Evolutionary conservation across 2,329 filamentous ascomycete genomes (phyloP), one percentile per base, ranked within the genome.

Genomic region (Penicillium concentricum): DNA sequence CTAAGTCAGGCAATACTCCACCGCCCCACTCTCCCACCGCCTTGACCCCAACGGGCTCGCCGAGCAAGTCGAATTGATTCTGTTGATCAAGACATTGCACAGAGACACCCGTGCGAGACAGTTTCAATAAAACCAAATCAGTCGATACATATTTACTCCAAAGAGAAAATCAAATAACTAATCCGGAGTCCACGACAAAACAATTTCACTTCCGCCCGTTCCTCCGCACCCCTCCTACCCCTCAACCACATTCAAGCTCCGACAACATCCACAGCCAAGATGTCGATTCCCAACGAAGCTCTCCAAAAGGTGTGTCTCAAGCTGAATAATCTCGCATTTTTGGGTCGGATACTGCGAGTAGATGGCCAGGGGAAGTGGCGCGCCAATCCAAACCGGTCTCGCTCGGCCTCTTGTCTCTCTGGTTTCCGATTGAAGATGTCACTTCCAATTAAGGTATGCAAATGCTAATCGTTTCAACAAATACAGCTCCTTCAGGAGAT

Each of bases 251-350:
- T 28, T n/a, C 43, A 51, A 54, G 47, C 57, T 52, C 46, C 56
- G 12, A 39, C 47, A 34, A 51, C 49, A 44, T 41, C 24, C 49
- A 54, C 24, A 47, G 35, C 55, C 67, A 83, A 68, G 50, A 97
- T 97, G 93, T 91, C 93, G 53, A 94, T 97, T 67, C 88, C 92
- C 52, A 96, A 95, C 70, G 91, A 96, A 79, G 92, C 92, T 57
- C 81, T 97, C 63, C 90, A 96, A 74, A 96, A 97, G 88, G 93
- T 93, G 72, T 60, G 76, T 45, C 20, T 24, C 6, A 7, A 3
- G 1, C 16, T n/a, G 18, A 4, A 35, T 18, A 39, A 5, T 4
- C 16, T 7, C 1, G 10, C 1, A 1, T 7, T 1, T 16, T 28
- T 28, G 6, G 3, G 8, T 46, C 18, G 41, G 30, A 38, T 38